Evolutionary conservation across 495 filamentous ascomycete species (phyloP), one percentile per base, ranked within the genome.

Genomic region (Clavariopsis aquatica): DNA sequence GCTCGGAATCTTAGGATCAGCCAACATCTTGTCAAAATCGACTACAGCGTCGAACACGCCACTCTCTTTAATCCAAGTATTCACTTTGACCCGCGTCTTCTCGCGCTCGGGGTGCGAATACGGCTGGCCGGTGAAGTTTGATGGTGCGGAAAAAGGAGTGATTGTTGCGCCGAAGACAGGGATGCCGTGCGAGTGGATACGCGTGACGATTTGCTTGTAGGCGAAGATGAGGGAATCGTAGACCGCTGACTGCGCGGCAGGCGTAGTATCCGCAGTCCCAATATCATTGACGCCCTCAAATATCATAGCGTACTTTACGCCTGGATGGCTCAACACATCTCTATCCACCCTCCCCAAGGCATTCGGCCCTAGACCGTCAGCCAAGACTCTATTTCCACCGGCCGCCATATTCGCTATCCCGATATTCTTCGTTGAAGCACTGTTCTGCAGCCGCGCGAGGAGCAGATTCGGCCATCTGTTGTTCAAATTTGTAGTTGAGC

Each of bases 261-360:
- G 56, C 62, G 84, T 80, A 0, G 79, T 62, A 23, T 73, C 77
- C 0, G 78, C 83, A 8, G 74, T 74, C 27, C 87, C 86, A 49
- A 89, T 88, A 71, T 91, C 89, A 72, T 91, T 92, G 22, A 90
- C 86, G 20, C 88, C 88, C 74, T 87, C 83, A 73, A 91, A 91
- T 34, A 91, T 80, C 75, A 91, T 80, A 29, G 81, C 83, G 68
- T 85, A 89, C 64, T 78, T 77, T 7, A 86, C 81, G 9, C 82
- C 82, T 0, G 81, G 75, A 9, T 83, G 80, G 0, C 78, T 69
- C 15, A 91, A 74, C 4, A 85, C 79, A 69, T 91, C 88, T 15
- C 87, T 79, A 69, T 88, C 84, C 64, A 89, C 78, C 0, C 88
- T 82, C 51, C 76, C 74, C 34, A 88, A 71, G 0, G 85, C 79